Evolutionary conservation across 345 rosid genomes (phyloP).

Genomic region (Conringia planisiliqua): DNA sequence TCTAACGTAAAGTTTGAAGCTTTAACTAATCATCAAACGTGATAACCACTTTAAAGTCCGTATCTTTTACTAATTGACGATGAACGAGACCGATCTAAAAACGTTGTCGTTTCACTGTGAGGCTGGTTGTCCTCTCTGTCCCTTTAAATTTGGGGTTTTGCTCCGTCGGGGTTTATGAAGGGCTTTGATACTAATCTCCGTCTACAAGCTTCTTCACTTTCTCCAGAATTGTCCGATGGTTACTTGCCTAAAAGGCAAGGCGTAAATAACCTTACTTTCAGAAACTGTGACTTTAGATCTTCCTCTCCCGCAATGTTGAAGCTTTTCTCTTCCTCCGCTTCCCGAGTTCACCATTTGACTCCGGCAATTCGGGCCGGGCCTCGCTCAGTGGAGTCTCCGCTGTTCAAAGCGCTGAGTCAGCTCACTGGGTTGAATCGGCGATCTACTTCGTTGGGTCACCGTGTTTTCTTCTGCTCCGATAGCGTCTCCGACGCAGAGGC

Average conservation of each 20-base stretch:
- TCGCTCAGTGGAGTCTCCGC: conserved; percentile 30
- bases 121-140: not conserved
- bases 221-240: conserved; percentile 27
- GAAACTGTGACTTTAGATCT: not conserved
- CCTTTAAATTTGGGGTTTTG: conserved; percentile 17
- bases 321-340: conserved; percentile 47
- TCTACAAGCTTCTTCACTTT: conserved; percentile 16
- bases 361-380: conserved; percentile 37
- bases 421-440: conserved; percentile 43
- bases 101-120: not conserved
- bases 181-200: conserved; percentile 39
- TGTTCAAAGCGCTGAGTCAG: conserved; percentile 46
- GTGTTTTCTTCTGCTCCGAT: conserved; percentile 74
- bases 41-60: not conserved
- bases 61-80: not conserved
- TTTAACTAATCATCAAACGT: not conserved
- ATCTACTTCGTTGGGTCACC: conserved; percentile 30
- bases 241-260: conserved; percentile 21
- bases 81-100: not conserved
- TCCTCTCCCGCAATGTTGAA: conserved; percentile 51
- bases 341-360: conserved; percentile 38
- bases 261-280: not conserved
- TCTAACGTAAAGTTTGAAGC: not conserved
- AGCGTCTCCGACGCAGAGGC: conserved; percentile 34
- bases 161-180: conserved; percentile 54